Base-by-base conservation (phyloP, 2,329 filamentous ascomycete species). In the Setomelanomma holmii region DNA sequence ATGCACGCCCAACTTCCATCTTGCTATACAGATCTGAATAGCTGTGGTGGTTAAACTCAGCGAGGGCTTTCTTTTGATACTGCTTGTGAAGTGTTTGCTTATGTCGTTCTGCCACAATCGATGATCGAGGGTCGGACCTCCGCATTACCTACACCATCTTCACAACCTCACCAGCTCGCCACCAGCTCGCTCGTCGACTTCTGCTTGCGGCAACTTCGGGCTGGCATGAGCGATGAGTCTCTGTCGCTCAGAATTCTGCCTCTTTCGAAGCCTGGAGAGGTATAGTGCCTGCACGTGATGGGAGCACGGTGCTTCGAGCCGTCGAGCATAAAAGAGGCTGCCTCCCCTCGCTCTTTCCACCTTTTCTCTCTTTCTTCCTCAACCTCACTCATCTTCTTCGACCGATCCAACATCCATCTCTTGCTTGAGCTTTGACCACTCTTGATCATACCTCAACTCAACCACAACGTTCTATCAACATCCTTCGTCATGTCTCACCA, bases 401-500 rank as follows among this genome's bases (percentile, higher is more conserved):
- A 52, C 48, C 53, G 40, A n/a, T n/a, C n/a, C n/a, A n/a, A n/a
- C n/a, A 35, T 41, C 39, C 45, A 27, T 38, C 42, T 54, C 59
- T 55, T 58, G 20, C 53, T 53, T 59, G 53, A 53, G 53, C 51
- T 49, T 64, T 66, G 53, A 54, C 56, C 51, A 49, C 12, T 52
- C 33, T 20, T 35, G 23, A n/a, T 44, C 24, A 14, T 36, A 17
- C 34, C 16, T 36, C 14, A 36, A 10, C 35, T 46, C 12, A 17
- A 46, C 40, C 27, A 48, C 33, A 50, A 52, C 38, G 35, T 53
- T 55, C 27, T 57, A 50, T 56, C 55, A 51, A 22, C 58, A 56
- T 52, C 43, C 43, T 59, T 59, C 49, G 59, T 21, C 57, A 69
- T 69, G 64, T 70, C 63, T 54, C 61, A 61, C 43, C 56, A 60